Base-by-base conservation (phyloP, 75 land plant species). In the Pinus taeda region DNA sequence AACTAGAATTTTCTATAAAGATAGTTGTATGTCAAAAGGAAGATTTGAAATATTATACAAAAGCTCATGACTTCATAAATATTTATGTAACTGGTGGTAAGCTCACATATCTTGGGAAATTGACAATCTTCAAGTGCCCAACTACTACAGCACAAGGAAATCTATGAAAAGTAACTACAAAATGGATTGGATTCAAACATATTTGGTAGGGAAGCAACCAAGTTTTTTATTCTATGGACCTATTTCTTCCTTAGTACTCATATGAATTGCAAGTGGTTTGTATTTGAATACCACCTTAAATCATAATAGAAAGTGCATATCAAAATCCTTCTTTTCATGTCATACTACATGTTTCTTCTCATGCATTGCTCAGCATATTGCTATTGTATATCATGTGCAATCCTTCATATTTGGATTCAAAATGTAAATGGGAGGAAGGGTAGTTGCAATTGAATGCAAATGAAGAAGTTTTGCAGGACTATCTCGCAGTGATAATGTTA, bases 261-360 rank as follows among this genome's bases (percentile, higher is more conserved):
- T 97, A 85, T 83, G 91, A 97, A 29, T 95, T 96, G 13, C 98
- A 97, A 95, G 99, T 95, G 57, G 98, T 88, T 66, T 97, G 99
- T 98, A 86, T 91, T 71, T 81, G 93, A 59, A 91, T 97, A 77
- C 92, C 98, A 3, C 84, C 87, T 65, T 74, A 83, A 62, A 73
- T 93, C 39, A 91, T 87, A 78, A 74, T 42, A 72, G 87, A 79
- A 9, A 85, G 91, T 60, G 92, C 90, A 83, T 62, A 59, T 20
- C 37, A 71, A 60, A 65, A 72, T 1, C 87, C 85, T 59, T 79
- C 85, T 36, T 93, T 93, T 75, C 93, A 91, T 53, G 92, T 87
- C 33, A 98, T 95, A 59, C 78, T 88, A 76, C 99, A 97, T 86
- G 98, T 94, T 71, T 95, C 99, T 76, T 88, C 79, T 73, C 99